Base-by-base conservation (phyloP, 1,284 basidiomycete species). In the Xerocomus nothofagi region DNA sequence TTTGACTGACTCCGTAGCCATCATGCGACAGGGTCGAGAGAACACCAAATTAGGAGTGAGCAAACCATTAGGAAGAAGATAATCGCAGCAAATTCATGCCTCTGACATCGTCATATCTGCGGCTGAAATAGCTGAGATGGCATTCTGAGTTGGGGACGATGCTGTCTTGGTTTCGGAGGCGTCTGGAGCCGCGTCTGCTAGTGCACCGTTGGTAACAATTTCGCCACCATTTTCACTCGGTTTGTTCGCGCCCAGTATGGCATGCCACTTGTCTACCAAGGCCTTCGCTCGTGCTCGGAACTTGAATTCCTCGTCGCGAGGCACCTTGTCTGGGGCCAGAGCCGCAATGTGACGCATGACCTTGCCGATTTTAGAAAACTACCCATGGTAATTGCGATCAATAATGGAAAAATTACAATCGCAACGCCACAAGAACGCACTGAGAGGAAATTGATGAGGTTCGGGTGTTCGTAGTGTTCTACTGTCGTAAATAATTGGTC, bases 281-380 rank as follows among this genome's bases (percentile, higher is more conserved):
- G 76, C 77, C 60, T 83, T 82, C 2, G 88, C 86, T 41, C 95
- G 86, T 23, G 86, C 80, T 47, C 85, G 85, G 78, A 98, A 95
- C 58, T 89, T 80, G 77, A 86, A 92, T 66, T 96, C 86, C 31
- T 82, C 85, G 63, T 98, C 88, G 49, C 84, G 77, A 12, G 95
- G 93, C 21, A 97, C 84, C 63, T 77, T 81, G 18, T 79, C 78
- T 34, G 73, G 73, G 17, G 73, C 56, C 18, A 95, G 77, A 26
- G 84, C 78, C 38, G 89, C 80, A 61, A 98, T 95, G 71, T 93
- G 91, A 65, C 93, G 91, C 91, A 98, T 95, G 44, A 99, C 95
- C 73, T 98, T 98, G 72, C 91, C 93, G 64, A 98, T 97, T 78
- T 98, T 98, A 55, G 95, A 95, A 75, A 86, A 88, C 83, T 93